Evolutionary conservation across 345 rosid genomes (phyloP), one percentile per base, ranked within the genome.

Genomic region (Geranium brycei): DNA sequence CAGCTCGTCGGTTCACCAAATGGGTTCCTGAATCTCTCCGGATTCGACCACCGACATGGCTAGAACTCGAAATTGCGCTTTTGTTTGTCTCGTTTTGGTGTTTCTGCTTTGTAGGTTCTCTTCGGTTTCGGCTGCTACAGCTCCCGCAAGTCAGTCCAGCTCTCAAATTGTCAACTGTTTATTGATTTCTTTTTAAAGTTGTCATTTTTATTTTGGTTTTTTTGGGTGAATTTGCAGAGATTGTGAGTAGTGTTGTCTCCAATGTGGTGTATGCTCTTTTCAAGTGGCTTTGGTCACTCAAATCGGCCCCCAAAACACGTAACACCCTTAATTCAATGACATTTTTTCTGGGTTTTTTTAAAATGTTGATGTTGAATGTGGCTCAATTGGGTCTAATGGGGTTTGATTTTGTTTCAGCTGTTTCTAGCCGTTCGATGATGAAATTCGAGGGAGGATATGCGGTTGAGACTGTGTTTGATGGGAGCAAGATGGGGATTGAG

Each of bases 401-500:
- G 32, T 71, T 64, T 69, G 17, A 19, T 60, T 41, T 16, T 58
- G 28, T 67, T 55, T 18, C 81, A 91, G 97, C 89, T 53, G 78
- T 84, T 69, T 75, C 95, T 57, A 83, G 84, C 75, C 91, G 92
- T 76, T 86, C 96, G 28, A 78, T 87, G 95, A 83, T 95, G 84
- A 95, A 85, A 78, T 95, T 88, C 64, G 99, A 95, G 77, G 72
- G 86, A 73, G 97, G 99, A 28, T 95, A 91, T 70, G 78, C 76
- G 11, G 95, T 95, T 73, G 99, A 95, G 83, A 95, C 99, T 3
- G 95, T 95, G 62, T 84, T 95, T 72, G 99, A 95, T 76, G 99
- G 99, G 73, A 85, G 87, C 68, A 91, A 88, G 72, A 79, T 83
- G 73, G 99, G 97, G 72, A 83, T 95, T 41, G 97, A 91, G 53